Base-by-base conservation (phyloP, 1,284 basidiomycete species). In the Tausonia pullulans region DNA sequence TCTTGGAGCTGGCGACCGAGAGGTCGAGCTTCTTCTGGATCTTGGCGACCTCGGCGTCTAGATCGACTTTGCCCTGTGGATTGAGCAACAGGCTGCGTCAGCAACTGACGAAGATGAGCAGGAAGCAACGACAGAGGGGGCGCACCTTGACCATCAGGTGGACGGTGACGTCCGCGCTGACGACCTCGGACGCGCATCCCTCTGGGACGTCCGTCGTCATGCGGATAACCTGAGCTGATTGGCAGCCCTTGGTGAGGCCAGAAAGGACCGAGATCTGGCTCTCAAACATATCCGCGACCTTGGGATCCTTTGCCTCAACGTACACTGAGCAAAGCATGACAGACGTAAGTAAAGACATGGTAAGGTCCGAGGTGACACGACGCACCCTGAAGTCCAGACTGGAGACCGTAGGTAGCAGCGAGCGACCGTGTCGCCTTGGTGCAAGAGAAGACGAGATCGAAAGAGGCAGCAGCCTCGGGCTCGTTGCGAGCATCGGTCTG, bases 191-290 rank as follows among this genome's bases (percentile, higher is more conserved):
- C 4, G 91, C 94, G 74, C 93, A 97, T 13, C 95, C 96, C 2
- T 83, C 79, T 0, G 94, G 93, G 53, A 98, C 82, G 14, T 81
- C 79, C 27, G 74, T 72, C 40, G 81, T 72, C 39, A 80, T 75
- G 27, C 80, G 76, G 40, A 90, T 80, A 59, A 91, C 82, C 58
- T 78, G 77, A 46, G 85, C 82, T 59, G 79, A 81, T 71, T 88
- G 89, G 77, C 90, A 89, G 27, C 92, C 92, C 78, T 98, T 98
- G 69, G 87, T 90, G 57, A 99, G 80, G 10, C 90, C 83, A 14
- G 83, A 77, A 67, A 96, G 87, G 10, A 93, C 92, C 0, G 84
- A 76, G 1, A 81, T 73, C 73, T 96, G 90, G 0, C 82, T 79
- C 69, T 83, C 78, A 70, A 97, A 84, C 41, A 94, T 79, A 7